Conservation (phyloP, 345 rosid genomes). For the Sisymbrium irio region DNA sequence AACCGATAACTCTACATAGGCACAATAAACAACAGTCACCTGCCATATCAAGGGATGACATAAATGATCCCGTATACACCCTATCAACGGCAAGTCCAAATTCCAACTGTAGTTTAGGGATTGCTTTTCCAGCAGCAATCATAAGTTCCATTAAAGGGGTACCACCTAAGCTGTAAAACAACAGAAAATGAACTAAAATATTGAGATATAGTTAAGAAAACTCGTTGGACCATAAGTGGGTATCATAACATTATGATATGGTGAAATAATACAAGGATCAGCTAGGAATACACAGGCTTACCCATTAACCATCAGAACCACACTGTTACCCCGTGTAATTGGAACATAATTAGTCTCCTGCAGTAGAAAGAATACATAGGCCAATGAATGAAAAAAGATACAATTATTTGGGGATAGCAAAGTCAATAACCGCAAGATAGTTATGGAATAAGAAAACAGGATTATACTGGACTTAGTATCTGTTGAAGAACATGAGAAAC, state of each 20-base stretch:
- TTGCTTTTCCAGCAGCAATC: slow-evolving; percentile 91
- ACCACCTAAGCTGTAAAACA: slow-evolving; percentile 68
- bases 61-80: slow-evolving; percentile 95
- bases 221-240: not conserved
- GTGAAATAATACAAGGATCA: not conserved
- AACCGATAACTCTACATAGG: slow-evolving; percentile 19
- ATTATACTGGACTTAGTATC: slow-evolving; percentile 64
- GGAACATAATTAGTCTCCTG: slow-evolving; percentile 97
- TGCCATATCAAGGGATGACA: slow-evolving; percentile 99
- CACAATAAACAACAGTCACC: slow-evolving; percentile 45
- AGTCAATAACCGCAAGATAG: not conserved
- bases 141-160: slow-evolving; percentile 90
- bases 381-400: not conserved
- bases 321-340: slow-evolving; percentile 78
- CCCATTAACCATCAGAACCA: slow-evolving; percentile 97
- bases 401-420: not conserved
- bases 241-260: too few species aligned
- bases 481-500: slow-evolving; percentile 84
- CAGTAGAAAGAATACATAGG: slow-evolving; percentile 26
- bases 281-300: slow-evolving; percentile 37
- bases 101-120: slow-evolving; percentile 82
- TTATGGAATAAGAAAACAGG: not conserved
- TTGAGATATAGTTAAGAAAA: not conserved
- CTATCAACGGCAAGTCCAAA: slow-evolving; percentile 97
- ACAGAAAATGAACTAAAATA: not conserved